These are phyloP conservation scores for Cadophora luteo-olivacea DNA, from an alignment of 2,329 filamentous ascomycete genomes.

Conservation along the genomic window DNA sequence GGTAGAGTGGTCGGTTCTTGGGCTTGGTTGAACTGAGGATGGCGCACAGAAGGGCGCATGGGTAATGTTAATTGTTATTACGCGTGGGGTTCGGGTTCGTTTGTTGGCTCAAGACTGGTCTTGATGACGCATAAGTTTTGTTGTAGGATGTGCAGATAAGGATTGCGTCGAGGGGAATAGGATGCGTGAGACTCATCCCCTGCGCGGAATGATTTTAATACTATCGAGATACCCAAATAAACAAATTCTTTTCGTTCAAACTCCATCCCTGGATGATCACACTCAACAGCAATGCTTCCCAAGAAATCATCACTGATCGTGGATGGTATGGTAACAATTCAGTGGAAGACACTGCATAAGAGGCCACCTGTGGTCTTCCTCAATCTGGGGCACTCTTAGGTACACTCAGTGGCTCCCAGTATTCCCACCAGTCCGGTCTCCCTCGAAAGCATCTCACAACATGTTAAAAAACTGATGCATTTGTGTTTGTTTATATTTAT, in stretches of 20 bases:
- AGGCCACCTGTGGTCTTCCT: too few species aligned
- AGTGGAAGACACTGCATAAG: neutral
- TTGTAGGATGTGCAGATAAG: neutral
- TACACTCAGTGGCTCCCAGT: too few species aligned
- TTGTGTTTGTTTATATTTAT: neutral
- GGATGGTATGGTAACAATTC: neutral
- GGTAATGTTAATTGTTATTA: conserved; percentile 29
- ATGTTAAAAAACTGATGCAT: too few species aligned
- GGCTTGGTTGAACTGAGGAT: conserved; percentile 45
- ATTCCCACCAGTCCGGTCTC: too few species aligned
- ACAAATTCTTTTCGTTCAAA: neutral
- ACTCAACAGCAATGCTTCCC: neutral
- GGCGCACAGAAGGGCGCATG: neutral
- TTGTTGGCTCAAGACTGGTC: neutral
- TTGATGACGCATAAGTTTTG: neutral
- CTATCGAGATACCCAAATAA: neutral
- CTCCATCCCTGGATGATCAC: neutral
- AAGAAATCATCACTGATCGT: neutral
- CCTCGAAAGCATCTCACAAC: too few species aligned
- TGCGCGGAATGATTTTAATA: neutral
- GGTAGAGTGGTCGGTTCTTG: conserved; percentile 48
- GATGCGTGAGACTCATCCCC: neutral
- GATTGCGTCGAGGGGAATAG: neutral
- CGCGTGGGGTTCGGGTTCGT: neutral
- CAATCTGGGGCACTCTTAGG: too few species aligned